phyloP scores from a whole-genome alignment of 2,329 filamentous ascomycete species.

The Eutypa lata region DNA sequence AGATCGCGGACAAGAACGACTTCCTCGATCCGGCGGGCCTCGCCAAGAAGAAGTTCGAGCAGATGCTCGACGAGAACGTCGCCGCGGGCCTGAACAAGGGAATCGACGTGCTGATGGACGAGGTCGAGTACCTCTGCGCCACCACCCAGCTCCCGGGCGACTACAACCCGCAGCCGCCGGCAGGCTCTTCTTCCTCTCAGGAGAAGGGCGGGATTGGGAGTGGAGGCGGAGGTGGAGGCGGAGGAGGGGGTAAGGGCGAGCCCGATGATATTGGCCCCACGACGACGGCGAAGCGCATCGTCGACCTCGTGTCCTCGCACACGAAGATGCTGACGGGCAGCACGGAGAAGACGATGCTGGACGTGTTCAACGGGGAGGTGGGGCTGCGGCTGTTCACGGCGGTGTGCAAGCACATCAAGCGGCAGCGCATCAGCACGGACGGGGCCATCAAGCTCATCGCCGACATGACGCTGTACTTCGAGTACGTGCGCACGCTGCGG shows the following conservation, averaged over 20 bases:
- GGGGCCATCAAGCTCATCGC: conserved; percentile 91
- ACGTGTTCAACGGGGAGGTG: conserved; percentile 98
- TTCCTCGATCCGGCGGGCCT: conserved; percentile 89
- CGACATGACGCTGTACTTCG: conserved; percentile 92
- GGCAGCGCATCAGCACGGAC: conserved; percentile 84
- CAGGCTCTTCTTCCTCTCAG: conserved; percentile 29
- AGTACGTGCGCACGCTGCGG: conserved; percentile 75
- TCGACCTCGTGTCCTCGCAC: conserved; percentile 82
- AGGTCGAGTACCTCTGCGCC: conserved; percentile 92
- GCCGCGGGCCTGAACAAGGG: conserved; percentile 95
- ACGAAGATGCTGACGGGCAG: conserved; percentile 91
- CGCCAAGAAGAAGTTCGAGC: conserved; percentile 97
- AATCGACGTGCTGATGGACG: conserved; percentile 97
- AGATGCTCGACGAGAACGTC: conserved; percentile 96
- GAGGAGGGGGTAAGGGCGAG: conserved; percentile 15
- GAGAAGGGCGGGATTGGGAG: conserved; percentile 30
- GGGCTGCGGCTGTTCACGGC: conserved; percentile 87
- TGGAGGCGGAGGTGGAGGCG: conserved; percentile 7
- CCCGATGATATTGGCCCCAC: conserved; percentile 59
- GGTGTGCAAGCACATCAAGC: conserved; percentile 95
- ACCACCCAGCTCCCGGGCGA: conserved; percentile 84
- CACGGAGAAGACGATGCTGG: conserved; percentile 96
- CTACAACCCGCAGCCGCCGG: conserved; percentile 67
- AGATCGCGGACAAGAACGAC: conserved; percentile 87
- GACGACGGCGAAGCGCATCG: conserved; percentile 72